Evolutionary conservation across 805 yeast species (phyloP).

Genomic region (Pichia paraexigua): DNA sequence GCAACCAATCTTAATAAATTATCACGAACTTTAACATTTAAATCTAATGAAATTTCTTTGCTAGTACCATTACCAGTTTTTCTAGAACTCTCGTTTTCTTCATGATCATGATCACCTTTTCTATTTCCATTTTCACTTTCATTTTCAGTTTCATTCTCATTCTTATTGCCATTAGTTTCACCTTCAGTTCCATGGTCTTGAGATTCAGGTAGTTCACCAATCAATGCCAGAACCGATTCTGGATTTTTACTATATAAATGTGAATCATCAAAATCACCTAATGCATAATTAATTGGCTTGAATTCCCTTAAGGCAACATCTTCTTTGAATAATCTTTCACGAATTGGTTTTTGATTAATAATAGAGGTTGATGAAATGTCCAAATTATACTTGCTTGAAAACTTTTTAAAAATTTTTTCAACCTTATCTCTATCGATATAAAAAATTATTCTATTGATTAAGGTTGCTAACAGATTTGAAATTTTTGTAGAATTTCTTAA

Average conservation of each 20-base stretch:
- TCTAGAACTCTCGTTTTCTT: not conserved
- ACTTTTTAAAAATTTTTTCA: not conserved
- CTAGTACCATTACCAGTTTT: not conserved
- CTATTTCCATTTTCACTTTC: not conserved
- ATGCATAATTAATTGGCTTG: constrained; percentile 42
- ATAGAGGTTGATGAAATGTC: constrained; percentile 4
- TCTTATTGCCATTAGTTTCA: not conserved
- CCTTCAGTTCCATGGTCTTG: not conserved
- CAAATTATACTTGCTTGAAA: not conserved
- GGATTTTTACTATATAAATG: constrained; percentile 32
- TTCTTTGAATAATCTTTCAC: constrained; percentile 52
- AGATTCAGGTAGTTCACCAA: constrained; percentile 25
- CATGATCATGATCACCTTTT: not conserved
- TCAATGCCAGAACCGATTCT: constrained; percentile 23
- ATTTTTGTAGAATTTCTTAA: constrained; percentile 17
- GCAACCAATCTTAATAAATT: constrained; percentile 28
- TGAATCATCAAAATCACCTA: constrained; percentile 56
- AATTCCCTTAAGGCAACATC: constrained; percentile 59
- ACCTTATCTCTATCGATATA: constrained; percentile 2
- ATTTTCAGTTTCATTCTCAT: not conserved
- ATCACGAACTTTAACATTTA: constrained; percentile 27
- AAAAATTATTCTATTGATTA: constrained; percentile 1
- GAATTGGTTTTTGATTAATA: constrained; percentile 30
- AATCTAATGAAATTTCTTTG: constrained; percentile 12
- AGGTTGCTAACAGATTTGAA: constrained; percentile 1